Base-by-base conservation (phyloP, 1,139 yeast genomes). In the Candida tunisiensis region DNA sequence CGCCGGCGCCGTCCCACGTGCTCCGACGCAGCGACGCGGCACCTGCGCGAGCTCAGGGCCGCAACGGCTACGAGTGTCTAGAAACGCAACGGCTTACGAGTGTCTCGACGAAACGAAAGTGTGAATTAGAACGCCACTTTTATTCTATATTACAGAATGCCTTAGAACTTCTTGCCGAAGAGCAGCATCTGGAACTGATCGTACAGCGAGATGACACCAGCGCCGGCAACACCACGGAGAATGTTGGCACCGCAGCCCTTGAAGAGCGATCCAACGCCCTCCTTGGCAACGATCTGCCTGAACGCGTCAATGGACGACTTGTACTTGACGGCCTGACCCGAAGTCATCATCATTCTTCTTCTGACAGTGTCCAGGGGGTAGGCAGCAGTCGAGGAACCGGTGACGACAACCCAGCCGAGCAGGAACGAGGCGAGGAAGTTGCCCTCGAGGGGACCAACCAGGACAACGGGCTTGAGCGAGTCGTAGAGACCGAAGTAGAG, bases 301-400 rank as follows among this genome's bases (percentile, higher is more conserved):
- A 71, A 70, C 48, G 80, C 78, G 54, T 73, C 79, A 57, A 71
- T 61, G 42, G 82, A 75, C 53, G 75, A 72, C 56, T 63, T 59
- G 69, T 74, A 74, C 62, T 72, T 71, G 49, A 72, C 77, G 50
- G 74, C 74, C 58, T 72, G 75, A 53, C 80, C 80, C 39, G 82
- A 74, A 44, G 83, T 74, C 79, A 74, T 73, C 82, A 74, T 74
- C 82, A 74, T 74, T 65, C 82, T 73, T 67, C 83, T 73, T 68
- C 82, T 73, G 53, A 73, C 74, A 49, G 82, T 73, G 61, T 73
- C 82, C 53, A 73, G 68, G 57, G 82, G 82, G 67, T 73, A 73
- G 47, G 80, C 72, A 49, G 78, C 79, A 41, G 78, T 69, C 47
- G 80, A 74, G 47, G 82, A 75, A 60, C 70, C 74, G 44, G 78